phyloP scores from a whole-genome alignment of 805 yeast genomes.

The Metahyphopichia silvanorum region DNA sequence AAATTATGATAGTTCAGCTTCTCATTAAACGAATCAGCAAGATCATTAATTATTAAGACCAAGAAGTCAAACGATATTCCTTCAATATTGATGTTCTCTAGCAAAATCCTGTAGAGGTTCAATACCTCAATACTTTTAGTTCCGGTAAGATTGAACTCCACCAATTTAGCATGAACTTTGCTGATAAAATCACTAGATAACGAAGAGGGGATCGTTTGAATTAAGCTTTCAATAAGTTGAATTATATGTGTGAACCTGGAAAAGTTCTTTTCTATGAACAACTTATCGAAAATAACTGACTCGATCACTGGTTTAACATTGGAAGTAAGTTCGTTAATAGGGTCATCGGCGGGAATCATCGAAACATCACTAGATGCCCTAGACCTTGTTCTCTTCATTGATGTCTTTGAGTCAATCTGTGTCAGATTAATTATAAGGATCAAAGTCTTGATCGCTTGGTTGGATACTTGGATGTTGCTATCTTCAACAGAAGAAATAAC shows the following conservation, averaged over 20 bases:
- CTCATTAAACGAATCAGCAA: constrained; percentile 18
- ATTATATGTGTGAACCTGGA: constrained; percentile 20
- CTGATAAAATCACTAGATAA: constrained; percentile 15
- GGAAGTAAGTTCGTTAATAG: constrained; percentile 12
- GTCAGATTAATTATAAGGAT: constrained; percentile 35
- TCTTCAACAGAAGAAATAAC: constrained; percentile 39
- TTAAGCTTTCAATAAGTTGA: constrained; percentile 26
- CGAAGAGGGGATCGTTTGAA: constrained; percentile 10
- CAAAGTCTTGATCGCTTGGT: constrained; percentile 46
- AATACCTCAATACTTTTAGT: constrained; percentile 24
- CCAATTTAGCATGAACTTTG: constrained; percentile 13
- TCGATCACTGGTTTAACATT: constrained; percentile 16
- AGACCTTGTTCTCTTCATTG: constrained; percentile 1
- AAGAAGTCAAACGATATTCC: constrained; percentile 15
- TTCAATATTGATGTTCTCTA: constrained; percentile 12
- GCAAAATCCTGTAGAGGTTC: constrained; percentile 21
- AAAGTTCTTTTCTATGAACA: constrained; percentile 17
- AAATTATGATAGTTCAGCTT: constrained; percentile 23
- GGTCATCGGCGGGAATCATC: constrained; percentile 26
- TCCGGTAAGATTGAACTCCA: constrained; percentile 14
- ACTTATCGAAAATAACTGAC: constrained; percentile 22
- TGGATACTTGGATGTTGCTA: constrained; percentile 47
- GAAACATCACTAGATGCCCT: constrained; percentile 36
- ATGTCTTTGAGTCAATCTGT: background rate
- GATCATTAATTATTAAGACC: constrained; percentile 20